These are phyloP conservation scores for Carex sylvatica DNA, from an alignment of 202 grass and related monocot species.

Conservation along the genomic window DNA sequence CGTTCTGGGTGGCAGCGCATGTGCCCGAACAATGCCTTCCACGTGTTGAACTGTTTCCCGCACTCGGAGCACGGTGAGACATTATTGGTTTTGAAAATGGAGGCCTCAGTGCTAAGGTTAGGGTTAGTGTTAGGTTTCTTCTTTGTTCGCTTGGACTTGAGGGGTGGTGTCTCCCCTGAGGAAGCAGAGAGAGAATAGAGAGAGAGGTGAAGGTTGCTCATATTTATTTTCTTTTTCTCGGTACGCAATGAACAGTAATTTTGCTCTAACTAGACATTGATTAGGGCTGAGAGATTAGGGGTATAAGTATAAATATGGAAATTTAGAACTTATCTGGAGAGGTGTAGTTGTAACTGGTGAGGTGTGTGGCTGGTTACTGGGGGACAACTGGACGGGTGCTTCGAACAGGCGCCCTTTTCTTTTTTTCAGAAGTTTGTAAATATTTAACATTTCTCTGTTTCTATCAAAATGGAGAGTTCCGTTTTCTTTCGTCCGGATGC, in stretches of 20 bases:
- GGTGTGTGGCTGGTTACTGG: background rate
- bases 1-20: constrained; percentile 82
- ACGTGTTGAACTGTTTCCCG: constrained; percentile 44
- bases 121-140: constrained; percentile 5
- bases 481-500: background rate
- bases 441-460: background rate
- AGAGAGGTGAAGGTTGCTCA: background rate
- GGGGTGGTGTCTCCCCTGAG: background rate
- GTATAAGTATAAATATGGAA: background rate
- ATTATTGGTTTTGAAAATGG: constrained; percentile 1
- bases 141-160: constrained; percentile 5
- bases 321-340: background rate
- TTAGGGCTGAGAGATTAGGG: background rate
- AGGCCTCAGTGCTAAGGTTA: background rate
- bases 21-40: constrained; percentile 69
- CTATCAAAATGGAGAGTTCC: background rate
- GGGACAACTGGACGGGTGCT: constrained; percentile 15
- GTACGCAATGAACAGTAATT: background rate
- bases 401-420: constrained; percentile 3
- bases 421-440: background rate
- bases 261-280: background rate
- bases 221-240: background rate
- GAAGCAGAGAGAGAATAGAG: background rate
- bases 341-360: background rate
- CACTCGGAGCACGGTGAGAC: constrained; percentile 63